Evolutionary conservation across 345 rosid genomes (phyloP).

Genomic region (Crucihimalaya himalaica): DNA sequence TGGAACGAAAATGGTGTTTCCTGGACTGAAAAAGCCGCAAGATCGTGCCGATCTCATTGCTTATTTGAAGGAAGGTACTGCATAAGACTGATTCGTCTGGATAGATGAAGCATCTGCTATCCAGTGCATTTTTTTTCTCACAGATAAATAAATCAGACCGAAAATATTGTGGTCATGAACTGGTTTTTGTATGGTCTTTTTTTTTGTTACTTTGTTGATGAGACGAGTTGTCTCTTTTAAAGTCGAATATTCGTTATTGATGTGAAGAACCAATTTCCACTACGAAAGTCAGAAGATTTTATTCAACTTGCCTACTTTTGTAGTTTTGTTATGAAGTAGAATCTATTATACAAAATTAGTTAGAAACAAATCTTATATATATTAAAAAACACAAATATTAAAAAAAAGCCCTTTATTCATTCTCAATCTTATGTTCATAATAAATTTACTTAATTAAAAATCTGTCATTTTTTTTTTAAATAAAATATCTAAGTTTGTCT

Average conservation of each 20-base stretch:
- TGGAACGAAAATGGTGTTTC: constrained; percentile 87
- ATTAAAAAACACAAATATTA: too few relatives aligned
- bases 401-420: too few relatives aligned
- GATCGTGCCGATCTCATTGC: constrained; percentile 81
- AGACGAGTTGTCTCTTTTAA: constrained; percentile 22
- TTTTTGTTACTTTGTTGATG: neutral
- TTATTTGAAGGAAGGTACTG: constrained; percentile 68
- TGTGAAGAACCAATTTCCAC: constrained; percentile 1
- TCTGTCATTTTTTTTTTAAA: too few relatives aligned
- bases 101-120: neutral
- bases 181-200: neutral
- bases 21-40: constrained; percentile 83
- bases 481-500: too few relatives aligned
- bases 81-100: constrained; percentile 22
- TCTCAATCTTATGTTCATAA: too few relatives aligned
- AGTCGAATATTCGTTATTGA: constrained; percentile 24
- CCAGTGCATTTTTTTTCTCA: constrained; percentile 12
- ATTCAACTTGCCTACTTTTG: neutral
- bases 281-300: neutral
- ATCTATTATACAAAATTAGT: too few relatives aligned
- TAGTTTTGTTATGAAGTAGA: too few relatives aligned
- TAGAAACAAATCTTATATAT: too few relatives aligned
- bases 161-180: constrained; percentile 24
- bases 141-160: constrained; percentile 28
- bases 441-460: too few relatives aligned